Evolutionary conservation across 495 filamentous ascomycete genomes (phyloP).

Genomic region (Antarctomyces pellizariae): DNA sequence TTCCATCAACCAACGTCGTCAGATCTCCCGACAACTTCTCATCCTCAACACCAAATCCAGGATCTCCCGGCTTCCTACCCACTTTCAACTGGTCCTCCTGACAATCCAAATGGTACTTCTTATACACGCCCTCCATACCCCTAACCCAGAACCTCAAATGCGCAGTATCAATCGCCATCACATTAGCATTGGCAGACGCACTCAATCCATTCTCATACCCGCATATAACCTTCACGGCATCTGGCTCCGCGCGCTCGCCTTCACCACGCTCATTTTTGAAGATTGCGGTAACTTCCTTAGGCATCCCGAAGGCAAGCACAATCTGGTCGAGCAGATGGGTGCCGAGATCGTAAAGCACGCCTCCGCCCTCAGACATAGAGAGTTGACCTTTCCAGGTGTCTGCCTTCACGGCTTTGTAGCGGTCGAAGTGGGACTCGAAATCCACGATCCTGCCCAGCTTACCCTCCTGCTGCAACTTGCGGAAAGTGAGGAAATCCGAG

Average conservation of each 20-base stretch:
- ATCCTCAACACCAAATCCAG: conserved; percentile 40
- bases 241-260: conserved; percentile 33
- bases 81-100: conserved; percentile 65
- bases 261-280: conserved; percentile 41
- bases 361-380: conserved; percentile 35
- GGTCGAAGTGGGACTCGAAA: conserved; percentile 70
- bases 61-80: conserved; percentile 39
- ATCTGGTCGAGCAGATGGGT: conserved; percentile 68
- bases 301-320: conserved; percentile 55
- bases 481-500: conserved; percentile 60
- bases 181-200: conserved; percentile 42
- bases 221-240: conserved; percentile 44
- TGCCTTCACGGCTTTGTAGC: conserved; percentile 34
- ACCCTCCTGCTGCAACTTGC: conserved; percentile 29
- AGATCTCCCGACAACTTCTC: conserved; percentile 20
- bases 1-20: conserved; percentile 16
- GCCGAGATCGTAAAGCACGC: conserved; percentile 63
- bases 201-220: conserved; percentile 35
- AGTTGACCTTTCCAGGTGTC: conserved; percentile 47
- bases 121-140: conserved; percentile 58
- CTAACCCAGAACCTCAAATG: conserved; percentile 66
- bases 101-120: conserved; percentile 54
- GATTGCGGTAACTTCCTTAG: conserved; percentile 41
- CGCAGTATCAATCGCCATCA: conserved; percentile 42
- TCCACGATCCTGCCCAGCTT: conserved; percentile 47